Conservation (phyloP, 495 filamentous ascomycete genomes). For the Talaromyces wortmannii region DNA sequence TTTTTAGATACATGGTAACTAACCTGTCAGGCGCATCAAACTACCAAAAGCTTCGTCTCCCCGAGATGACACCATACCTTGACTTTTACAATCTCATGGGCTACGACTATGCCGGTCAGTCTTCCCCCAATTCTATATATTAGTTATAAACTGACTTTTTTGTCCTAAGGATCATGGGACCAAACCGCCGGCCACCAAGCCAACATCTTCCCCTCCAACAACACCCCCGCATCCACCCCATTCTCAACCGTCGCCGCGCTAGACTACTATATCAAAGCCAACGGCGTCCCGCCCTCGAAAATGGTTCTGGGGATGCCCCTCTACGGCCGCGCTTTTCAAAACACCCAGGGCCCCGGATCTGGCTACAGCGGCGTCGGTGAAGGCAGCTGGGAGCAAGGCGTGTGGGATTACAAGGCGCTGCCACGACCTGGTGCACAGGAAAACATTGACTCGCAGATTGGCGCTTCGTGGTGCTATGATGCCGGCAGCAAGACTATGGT, state of each 20-base stretch:
- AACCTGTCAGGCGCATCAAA: slow-evolving; percentile 49
- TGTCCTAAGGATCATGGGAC: slow-evolving; percentile 73
- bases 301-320: slow-evolving; percentile 80
- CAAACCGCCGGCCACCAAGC: slow-evolving; percentile 61
- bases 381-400: slow-evolving; percentile 65
- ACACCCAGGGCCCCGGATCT: slow-evolving; percentile 63
- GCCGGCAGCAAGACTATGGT: slow-evolving; percentile 53
- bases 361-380: slow-evolving; percentile 61
- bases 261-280: slow-evolving; percentile 49
- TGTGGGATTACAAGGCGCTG: slow-evolving; percentile 71
- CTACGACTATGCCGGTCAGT: slow-evolving; percentile 56
- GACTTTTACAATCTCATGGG: slow-evolving; percentile 76
- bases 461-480: slow-evolving; percentile 72
- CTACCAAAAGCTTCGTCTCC: slow-evolving; percentile 60
- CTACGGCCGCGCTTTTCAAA: slow-evolving; percentile 74
- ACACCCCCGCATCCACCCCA: slow-evolving; percentile 53
- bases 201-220: slow-evolving; percentile 55
- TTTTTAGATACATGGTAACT: background rate
- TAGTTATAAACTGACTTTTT: slow-evolving; percentile 26
- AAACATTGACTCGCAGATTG: slow-evolving; percentile 23
- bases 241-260: slow-evolving; percentile 62
- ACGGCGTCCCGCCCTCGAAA: slow-evolving; percentile 57
- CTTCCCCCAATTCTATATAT: background rate
- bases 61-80: slow-evolving; percentile 63
- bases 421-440: slow-evolving; percentile 34